A percentile compares a stretch with the other conserved stretches of the same genome.
Conservation (phyloP, 352 stramenopile species). For the Phytophthora megakarya region DNA sequence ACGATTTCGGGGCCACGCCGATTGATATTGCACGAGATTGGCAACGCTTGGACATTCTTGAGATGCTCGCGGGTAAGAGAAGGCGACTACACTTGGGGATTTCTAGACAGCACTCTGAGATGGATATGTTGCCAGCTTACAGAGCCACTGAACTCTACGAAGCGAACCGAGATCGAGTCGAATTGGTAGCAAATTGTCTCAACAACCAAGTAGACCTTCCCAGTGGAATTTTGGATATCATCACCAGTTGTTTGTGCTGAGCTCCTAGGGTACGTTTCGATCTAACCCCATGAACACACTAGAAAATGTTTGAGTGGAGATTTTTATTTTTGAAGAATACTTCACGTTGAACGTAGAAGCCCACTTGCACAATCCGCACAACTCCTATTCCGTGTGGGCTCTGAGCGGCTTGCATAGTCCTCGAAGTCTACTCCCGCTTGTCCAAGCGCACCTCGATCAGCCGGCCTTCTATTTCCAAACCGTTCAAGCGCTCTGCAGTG, state of each 20-base stretch:
- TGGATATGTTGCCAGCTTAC: conserved; percentile 29
- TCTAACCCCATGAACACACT: no score
- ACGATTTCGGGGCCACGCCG: conserved; percentile 54
- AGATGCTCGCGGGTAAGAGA: conserved; percentile 48
- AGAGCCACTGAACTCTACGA: conserved; percentile 12
- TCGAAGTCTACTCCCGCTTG: conserved; percentile 43
- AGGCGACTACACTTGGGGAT: not conserved
- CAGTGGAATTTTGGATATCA: conserved; percentile 19
- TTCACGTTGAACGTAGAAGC: conserved; percentile 26
- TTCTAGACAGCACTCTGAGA: no score
- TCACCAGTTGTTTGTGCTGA: conserved; percentile 25
- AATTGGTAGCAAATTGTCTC: conserved; percentile 16
- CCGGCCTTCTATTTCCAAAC: conserved; percentile 66
- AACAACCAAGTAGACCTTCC: conserved; percentile 32
- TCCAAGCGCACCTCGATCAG: conserved; percentile 74
- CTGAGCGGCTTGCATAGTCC: not conserved
- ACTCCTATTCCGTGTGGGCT: conserved; percentile 23
- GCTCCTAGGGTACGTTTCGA: no score
- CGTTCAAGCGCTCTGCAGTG: conserved; percentile 62
- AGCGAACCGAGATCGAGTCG: conserved; percentile 33
- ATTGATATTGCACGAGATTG: conserved; percentile 65
- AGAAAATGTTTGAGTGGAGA: not conserved
- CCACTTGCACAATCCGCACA: conserved; percentile 22
- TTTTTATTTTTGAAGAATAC: conserved; percentile 16
- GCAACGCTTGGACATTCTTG: conserved; percentile 57